phyloP scores from a whole-genome alignment of 345 rosid genomes.

The Cardamine occulta region DNA sequence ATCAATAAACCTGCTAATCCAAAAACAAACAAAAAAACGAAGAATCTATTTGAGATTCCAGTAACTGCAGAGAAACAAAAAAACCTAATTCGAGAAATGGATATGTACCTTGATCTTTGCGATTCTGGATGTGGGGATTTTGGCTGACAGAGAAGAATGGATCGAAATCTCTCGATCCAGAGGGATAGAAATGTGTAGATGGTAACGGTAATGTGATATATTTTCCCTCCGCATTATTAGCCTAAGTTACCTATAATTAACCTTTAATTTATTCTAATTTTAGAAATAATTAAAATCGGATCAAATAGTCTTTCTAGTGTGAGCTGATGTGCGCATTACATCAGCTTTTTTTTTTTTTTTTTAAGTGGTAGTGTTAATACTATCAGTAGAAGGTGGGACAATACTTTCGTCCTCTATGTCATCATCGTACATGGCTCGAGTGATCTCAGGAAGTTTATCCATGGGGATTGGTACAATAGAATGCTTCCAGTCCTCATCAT shows the following conservation, averaged over 20 bases:
- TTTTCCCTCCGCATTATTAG: constrained; percentile 16
- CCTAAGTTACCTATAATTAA: constrained; percentile 28
- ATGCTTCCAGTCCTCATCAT: constrained; percentile 94
- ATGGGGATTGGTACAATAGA: constrained; percentile 93
- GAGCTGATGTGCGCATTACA: constrained; percentile 12
- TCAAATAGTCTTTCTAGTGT: constrained; percentile 1
- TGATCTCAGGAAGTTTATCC: constrained; percentile 66
- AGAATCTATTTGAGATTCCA: constrained; percentile 8
- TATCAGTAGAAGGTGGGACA: constrained; percentile 54
- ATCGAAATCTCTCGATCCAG: constrained; percentile 36
- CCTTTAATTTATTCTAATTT: constrained; percentile 12
- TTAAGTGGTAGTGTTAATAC: constrained; percentile 21
- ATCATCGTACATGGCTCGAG: constrained; percentile 68
- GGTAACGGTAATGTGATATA: constrained; percentile 31
- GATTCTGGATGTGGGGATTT: constrained; percentile 4
- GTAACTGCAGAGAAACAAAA: background rate
- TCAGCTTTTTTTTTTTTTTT: background rate
- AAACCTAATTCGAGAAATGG: background rate
- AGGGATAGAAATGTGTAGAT: constrained; percentile 11
- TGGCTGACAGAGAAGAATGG: constrained; percentile 18
- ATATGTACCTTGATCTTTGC: constrained; percentile 38
- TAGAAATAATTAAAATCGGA: constrained; percentile 25
- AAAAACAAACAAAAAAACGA: background rate
- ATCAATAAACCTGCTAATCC: constrained; percentile 31
- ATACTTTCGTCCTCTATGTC: constrained; percentile 61